A percentile compares a stretch with the other conserved stretches of the same genome.
These are phyloP conservation scores for Tieghemiomyces parasiticus DNA, from an alignment of 192 early-diverging fungal species.

Conservation along the genomic window DNA sequence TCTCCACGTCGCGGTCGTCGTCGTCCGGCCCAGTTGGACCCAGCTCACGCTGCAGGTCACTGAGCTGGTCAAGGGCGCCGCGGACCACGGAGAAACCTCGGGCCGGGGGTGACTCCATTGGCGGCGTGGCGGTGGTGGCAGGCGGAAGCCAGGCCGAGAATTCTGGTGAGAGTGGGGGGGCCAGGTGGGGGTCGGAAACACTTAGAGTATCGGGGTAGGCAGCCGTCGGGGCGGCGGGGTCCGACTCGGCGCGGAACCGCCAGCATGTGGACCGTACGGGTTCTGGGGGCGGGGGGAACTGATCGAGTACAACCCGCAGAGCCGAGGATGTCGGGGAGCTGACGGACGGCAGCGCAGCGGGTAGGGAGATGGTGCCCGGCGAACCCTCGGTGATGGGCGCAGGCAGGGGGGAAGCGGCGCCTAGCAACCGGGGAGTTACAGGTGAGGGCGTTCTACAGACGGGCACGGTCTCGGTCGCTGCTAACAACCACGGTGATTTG, in stretches of 20 bases:
- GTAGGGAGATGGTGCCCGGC: background rate
- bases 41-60: background rate
- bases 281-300: conserved; percentile 1
- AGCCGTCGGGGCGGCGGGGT: background rate
- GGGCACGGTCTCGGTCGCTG: background rate
- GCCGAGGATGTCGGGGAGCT: background rate
- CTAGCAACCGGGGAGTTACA: background rate
- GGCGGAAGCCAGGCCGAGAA: background rate
- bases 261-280: background rate
- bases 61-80: background rate
- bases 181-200: background rate
- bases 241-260: conserved; percentile 8
- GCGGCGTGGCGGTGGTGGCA: background rate
- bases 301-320: conserved; percentile 1
- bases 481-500: background rate
- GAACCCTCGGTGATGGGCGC: background rate
- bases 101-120: background rate
- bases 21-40: no score
- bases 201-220: background rate
- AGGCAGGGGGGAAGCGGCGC: background rate
- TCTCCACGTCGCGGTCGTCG: background rate
- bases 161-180: background rate
- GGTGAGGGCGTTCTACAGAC: background rate
- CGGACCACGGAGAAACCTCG: background rate
- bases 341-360: background rate